These are phyloP conservation scores for Kodamaea laetipori DNA, from an alignment of 805 yeast genomes.

Conservation along the genomic window DNA sequence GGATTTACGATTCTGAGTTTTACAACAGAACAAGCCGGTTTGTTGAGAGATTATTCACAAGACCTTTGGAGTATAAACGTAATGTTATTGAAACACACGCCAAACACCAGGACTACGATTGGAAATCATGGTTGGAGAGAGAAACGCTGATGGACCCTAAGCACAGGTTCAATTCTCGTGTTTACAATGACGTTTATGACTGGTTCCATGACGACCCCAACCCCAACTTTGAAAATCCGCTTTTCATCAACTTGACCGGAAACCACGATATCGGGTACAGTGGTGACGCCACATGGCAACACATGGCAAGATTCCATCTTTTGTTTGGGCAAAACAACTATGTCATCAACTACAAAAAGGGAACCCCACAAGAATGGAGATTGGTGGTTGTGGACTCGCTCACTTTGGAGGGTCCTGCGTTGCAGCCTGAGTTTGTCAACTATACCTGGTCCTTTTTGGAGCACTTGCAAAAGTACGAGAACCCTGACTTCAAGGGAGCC, in stretches of 20 bases:
- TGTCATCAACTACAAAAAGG: slow-evolving; percentile 68
- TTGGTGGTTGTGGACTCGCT: slow-evolving; percentile 85
- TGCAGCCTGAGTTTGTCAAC: slow-evolving; percentile 66
- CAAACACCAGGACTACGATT: slow-evolving; percentile 56
- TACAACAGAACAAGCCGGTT: slow-evolving; percentile 75
- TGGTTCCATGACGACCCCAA: slow-evolving; percentile 51
- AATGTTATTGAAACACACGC: slow-evolving; percentile 50
- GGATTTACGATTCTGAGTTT: slow-evolving; percentile 90
- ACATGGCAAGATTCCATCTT: slow-evolving; percentile 72
- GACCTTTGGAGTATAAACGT: slow-evolving; percentile 52
- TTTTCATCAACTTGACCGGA: slow-evolving; percentile 84
- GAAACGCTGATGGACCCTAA: slow-evolving; percentile 42
- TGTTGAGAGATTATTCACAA: slow-evolving; percentile 66
- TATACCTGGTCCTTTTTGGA: slow-evolving; percentile 76
- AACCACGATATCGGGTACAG: slow-evolving; percentile 96
- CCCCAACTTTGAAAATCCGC: slow-evolving; percentile 54
- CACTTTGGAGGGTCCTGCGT: slow-evolving; percentile 86
- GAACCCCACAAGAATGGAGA: slow-evolving; percentile 75
- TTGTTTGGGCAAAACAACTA: slow-evolving; percentile 86
- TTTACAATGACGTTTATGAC: slow-evolving; percentile 60
- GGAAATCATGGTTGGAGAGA: slow-evolving; percentile 47
- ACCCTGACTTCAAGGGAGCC: slow-evolving; percentile 61
- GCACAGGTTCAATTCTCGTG: slow-evolving; percentile 37
- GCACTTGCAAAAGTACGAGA: slow-evolving; percentile 51
- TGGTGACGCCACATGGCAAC: slow-evolving; percentile 93